Evolutionary conservation across 1,284 basidiomycete species (phyloP), one percentile per base, ranked within the genome.

Genomic region (Butyriboletus pseudospeciosus): DNA sequence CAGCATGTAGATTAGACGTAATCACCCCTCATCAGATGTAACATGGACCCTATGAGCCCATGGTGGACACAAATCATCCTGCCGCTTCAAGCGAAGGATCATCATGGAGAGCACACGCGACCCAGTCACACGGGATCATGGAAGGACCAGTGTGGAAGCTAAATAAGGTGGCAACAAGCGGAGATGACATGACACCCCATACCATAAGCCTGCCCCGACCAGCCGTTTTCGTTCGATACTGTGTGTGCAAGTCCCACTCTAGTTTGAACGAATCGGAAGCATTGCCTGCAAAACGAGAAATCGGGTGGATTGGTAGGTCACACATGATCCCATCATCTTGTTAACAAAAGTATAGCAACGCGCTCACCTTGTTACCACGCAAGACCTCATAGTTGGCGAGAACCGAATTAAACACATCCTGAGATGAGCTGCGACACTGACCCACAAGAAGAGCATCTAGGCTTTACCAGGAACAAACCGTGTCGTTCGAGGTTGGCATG

Each of bases 351-450:
- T 41, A 46, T n/a, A 10, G 23, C 17, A n/a, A 39, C 14, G 63
- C 78, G 63, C 78, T 60, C 60, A 88, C 91, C 85, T 98, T 99
- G 64, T 97, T 97, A 45, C 93, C 92, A 46, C 88, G 85, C 52
- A 99, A 76, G 35, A 88, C 86, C 46, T 92, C 89, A 69, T 98
- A 98, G 64, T 76, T 89, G 0, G 91, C 86, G 41, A 97, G 78
- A 20, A 20, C 20, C 20, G 20, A 20, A 67, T 92, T 87, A 73
- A 99, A 99, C 10, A 98, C 96, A 66, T 99, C 97, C 97, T 77
- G 88, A 78, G 56, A 98, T 79, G 48, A 99, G 83, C 67, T 96
- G 92, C 4, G 95, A 20, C 20, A 20, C 20, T 20, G 20, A 20
- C 20, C 20, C 20, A 20, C 20, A 20, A 20, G 20, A 20, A 20